A percentile compares a stretch with the other conserved stretches of the same genome.
phyloP scores from a whole-genome alignment of 306 rosid genomes.

The Argentina anserina region DNA sequence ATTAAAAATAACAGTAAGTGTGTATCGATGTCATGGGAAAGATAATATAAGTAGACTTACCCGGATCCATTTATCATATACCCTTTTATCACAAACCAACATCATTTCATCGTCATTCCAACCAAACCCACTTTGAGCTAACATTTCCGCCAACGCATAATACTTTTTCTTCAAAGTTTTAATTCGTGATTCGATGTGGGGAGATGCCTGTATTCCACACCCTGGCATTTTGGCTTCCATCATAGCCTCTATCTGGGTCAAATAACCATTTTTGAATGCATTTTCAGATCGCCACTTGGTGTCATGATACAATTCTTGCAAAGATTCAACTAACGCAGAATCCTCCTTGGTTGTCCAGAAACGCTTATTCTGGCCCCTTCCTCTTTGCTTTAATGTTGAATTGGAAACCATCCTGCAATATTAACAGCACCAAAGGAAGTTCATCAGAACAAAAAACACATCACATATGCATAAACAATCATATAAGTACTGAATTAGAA shows the following conservation, averaged over 20 bases:
- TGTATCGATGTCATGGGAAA: background rate
- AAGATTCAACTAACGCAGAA: slow-evolving; percentile 13
- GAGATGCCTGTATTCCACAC: slow-evolving; percentile 14
- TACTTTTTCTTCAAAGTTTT: slow-evolving; percentile 21
- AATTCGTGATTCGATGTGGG: slow-evolving; percentile 17
- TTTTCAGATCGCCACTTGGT: slow-evolving; percentile 9
- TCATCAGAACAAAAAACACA: background rate
- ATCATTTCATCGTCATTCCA: slow-evolving; percentile 16
- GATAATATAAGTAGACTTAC: background rate
- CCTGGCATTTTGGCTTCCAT: slow-evolving; percentile 17
- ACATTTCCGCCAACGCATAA: slow-evolving; percentile 6
- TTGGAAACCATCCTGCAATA: slow-evolving; percentile 1
- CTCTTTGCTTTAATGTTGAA: slow-evolving; percentile 1
- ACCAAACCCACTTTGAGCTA: slow-evolving; percentile 7
- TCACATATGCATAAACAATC: background rate
- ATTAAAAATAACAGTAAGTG: background rate
- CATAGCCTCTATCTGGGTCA: slow-evolving; percentile 12
- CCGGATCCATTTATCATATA: slow-evolving; percentile 14
- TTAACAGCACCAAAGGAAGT: background rate
- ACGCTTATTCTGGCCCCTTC: slow-evolving; percentile 16
- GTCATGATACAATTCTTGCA: slow-evolving; percentile 7
- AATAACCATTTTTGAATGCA: slow-evolving; percentile 15
- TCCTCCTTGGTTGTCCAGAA: slow-evolving; percentile 19
- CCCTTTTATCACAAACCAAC: background rate
- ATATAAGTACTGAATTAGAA: background rate